Conservation (phyloP, 306 rosid genomes). For the Inga laurina region DNA sequence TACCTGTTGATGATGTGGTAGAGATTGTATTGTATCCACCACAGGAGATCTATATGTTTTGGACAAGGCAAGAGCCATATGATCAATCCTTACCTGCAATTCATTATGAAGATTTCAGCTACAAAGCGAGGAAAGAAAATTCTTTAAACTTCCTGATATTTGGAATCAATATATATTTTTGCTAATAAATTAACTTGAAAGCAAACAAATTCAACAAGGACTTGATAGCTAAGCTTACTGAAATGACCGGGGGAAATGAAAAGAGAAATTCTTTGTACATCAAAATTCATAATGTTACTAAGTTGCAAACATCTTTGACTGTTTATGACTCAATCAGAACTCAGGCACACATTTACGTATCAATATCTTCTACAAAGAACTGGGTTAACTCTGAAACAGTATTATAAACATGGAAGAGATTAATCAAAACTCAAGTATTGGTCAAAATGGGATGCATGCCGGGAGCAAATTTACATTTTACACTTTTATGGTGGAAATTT, state of each 20-base stretch:
- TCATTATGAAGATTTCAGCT: slow-evolving; percentile 19
- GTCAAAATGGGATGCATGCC: background rate
- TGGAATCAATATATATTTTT: background rate
- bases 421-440: background rate
- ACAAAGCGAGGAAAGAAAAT: background rate
- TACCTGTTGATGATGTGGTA: slow-evolving; percentile 99
- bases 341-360: background rate
- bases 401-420: slow-evolving; percentile 3
- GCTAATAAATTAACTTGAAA: background rate
- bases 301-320: background rate
- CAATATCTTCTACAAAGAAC: background rate
- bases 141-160: background rate
- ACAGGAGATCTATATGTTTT: slow-evolving; percentile 81
- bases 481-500: background rate
- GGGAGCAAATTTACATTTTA: background rate
- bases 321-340: background rate
- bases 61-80: slow-evolving; percentile 85
- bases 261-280: background rate
- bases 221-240: background rate
- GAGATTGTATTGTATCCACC: slow-evolving; percentile 85
- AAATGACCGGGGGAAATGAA: background rate
- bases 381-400: slow-evolving; percentile 3
- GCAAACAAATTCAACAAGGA: background rate
- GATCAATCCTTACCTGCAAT: slow-evolving; percentile 82
- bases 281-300: background rate